These are phyloP conservation scores for Apophysomyces ossiformis DNA, from an alignment of 371 early-diverging fungal species.

Conservation along the genomic window DNA sequence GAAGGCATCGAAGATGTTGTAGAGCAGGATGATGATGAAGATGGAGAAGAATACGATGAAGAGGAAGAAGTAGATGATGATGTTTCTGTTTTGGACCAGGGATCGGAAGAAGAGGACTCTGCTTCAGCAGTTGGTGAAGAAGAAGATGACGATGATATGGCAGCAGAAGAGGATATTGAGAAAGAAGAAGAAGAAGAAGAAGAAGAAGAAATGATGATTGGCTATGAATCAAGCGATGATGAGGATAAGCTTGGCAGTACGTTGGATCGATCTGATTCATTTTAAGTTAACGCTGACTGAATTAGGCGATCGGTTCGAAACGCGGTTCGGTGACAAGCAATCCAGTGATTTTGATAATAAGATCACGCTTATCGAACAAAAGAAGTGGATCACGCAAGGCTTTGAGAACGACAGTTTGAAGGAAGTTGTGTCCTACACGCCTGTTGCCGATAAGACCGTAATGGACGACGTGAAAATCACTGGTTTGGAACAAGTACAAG, in stretches of 20 bases:
- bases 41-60: slow-evolving; percentile 41
- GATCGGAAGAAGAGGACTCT: slow-evolving; percentile 21
- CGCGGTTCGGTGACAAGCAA: slow-evolving; percentile 56
- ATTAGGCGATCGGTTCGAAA: slow-evolving; percentile 26
- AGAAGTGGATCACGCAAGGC: slow-evolving; percentile 43
- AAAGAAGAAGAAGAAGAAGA: slow-evolving; percentile 32
- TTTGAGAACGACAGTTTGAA: slow-evolving; percentile 53
- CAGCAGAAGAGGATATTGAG: slow-evolving; percentile 7
- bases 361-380: slow-evolving; percentile 55
- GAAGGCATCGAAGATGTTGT: slow-evolving; percentile 41
- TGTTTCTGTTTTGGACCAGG: slow-evolving; percentile 16
- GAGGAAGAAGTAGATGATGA: slow-evolving; percentile 30
- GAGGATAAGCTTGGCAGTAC: slow-evolving; percentile 39
- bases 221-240: slow-evolving; percentile 43
- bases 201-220: slow-evolving; percentile 28
- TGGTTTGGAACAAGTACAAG: slow-evolving; percentile 28
- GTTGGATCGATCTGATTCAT: neutral
- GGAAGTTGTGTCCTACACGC: slow-evolving; percentile 44
- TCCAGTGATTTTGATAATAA: slow-evolving; percentile 45
- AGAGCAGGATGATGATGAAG: slow-evolving; percentile 15
- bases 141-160: slow-evolving; percentile 11
- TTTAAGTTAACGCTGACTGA: neutral
- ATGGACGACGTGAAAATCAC: slow-evolving; percentile 32
- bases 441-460: slow-evolving; percentile 32
- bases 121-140: too few species aligned